Evolutionary conservation across 2,329 filamentous ascomycete species (phyloP), one percentile per base, ranked within the genome.

Genomic region (Rhynchosporium secalis): DNA sequence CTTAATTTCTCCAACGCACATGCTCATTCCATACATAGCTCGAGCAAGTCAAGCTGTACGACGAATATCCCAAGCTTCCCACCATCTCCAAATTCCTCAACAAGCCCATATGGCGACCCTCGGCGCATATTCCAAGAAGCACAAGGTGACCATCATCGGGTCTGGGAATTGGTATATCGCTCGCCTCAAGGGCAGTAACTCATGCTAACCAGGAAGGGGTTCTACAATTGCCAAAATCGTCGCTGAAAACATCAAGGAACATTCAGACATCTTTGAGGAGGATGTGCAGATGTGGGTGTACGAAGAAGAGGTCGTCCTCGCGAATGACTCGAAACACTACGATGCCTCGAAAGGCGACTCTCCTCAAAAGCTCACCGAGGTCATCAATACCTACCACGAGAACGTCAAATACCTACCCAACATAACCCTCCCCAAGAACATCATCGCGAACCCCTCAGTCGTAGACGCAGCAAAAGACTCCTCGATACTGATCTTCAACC

Each of bases 221-320:
- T 96, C 92, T 64, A 96, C 95, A 63, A 97, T 99, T 77, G 88
- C 93, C 75, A 99, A 99, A 79, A 96, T 99, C 66, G 85, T 97
- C 58, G 93, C 93, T 70, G 94, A 99, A 77, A 99, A 96, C 79
- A 90, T 92, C 43, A 86, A 84, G 65, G 86, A 83, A 67, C 82
- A 96, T 78, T 83, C 87, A 9, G 84, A 92, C 36, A 74, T 97
- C 49, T 99, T 98, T 75, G 91, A 98, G 73, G 81, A 88, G 75
- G 82, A 92, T 65, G 92, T 99, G 58, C 91, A 96, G 78, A 98
- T 99, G 95, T 99, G 95, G 95, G 96, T 99, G 73, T 97, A 87
- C 75, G 95, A 99, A 78, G 95, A 99, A 77, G 85, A 96, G 29
- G 87, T 96, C 67, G 84, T 85, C 60, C 81, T 96, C 47, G 78